Percentiles rank a stretch among this genome's conserved stretches.
phyloP scores from a whole-genome alignment of 441 rosid species.

The Geranium incanum region DNA sequence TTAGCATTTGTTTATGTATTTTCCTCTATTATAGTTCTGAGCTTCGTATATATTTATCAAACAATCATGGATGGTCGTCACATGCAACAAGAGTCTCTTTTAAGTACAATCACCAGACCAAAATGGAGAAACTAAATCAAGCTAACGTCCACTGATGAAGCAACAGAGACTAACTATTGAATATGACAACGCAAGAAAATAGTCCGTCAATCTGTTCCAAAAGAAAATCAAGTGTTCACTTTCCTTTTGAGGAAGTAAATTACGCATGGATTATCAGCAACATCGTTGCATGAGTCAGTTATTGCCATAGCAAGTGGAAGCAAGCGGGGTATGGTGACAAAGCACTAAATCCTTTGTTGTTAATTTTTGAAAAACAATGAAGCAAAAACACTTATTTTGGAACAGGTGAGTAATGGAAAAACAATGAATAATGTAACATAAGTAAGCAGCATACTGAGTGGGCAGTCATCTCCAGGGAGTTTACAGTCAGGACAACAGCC shows the following conservation, averaged over 20 bases:
- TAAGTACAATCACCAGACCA: not conserved
- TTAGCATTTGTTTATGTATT: not conserved
- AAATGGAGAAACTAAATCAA: not conserved
- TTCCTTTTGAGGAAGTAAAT: too few species aligned
- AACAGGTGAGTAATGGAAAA: not conserved
- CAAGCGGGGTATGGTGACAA: not conserved
- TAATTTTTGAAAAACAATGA: not conserved
- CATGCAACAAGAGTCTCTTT: not conserved
- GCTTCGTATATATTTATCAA: not conserved
- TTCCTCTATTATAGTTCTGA: not conserved
- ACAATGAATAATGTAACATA: not conserved
- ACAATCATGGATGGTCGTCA: not conserved
- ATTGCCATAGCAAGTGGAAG: not conserved
- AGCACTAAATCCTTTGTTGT: not conserved
- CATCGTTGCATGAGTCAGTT: not conserved
- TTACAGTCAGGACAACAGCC: slow-evolving; percentile 93
- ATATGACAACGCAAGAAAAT: not conserved
- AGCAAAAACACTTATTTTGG: not conserved
- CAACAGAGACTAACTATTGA: not conserved
- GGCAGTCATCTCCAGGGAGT: slow-evolving; percentile 87
- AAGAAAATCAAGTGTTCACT: not conserved
- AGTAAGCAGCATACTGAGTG: slow-evolving; percentile 50
- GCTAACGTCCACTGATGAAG: not conserved
- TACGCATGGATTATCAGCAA: not conserved
- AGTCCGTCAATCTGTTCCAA: not conserved